phyloP scores from a whole-genome alignment of 768 basidiomycete species.

The Psilocybe cyanescens region DNA sequence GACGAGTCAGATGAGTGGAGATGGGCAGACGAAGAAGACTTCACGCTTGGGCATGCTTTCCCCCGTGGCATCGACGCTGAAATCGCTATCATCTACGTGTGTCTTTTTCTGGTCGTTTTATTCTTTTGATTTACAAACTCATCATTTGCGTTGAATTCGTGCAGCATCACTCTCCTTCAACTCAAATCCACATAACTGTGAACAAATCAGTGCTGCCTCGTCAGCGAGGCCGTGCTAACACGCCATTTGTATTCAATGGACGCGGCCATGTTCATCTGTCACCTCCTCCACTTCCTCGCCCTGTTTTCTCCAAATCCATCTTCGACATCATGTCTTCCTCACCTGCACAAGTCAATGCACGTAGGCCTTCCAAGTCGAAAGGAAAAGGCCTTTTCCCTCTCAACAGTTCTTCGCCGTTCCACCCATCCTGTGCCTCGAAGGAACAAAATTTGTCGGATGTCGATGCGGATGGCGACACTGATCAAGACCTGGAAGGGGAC shows the following conservation, averaged over 20 bases:
- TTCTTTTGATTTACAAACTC: neutral
- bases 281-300: slow-evolving; percentile 17
- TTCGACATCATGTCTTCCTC: neutral
- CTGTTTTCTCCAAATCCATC: neutral
- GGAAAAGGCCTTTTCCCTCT: too few relatives aligned
- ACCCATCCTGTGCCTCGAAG: neutral
- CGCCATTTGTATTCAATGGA: slow-evolving; percentile 63
- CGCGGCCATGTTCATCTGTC: slow-evolving; percentile 45
- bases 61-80: slow-evolving; percentile 43
- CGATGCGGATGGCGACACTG: slow-evolving; percentile 25
- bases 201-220: slow-evolving; percentile 52
- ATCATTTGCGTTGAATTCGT: neutral
- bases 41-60: slow-evolving; percentile 64
- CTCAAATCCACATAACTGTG: slow-evolving; percentile 65
- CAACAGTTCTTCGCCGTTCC: neutral
- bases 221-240: slow-evolving; percentile 63
- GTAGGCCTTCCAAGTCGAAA: neutral
- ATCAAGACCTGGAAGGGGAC: slow-evolving; percentile 24
- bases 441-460: slow-evolving; percentile 10
- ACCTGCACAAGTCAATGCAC: neutral
- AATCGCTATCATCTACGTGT: slow-evolving; percentile 66
- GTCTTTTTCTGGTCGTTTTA: slow-evolving; percentile 25
- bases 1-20: slow-evolving; percentile 50
- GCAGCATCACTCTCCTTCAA: slow-evolving; percentile 57
- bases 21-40: slow-evolving; percentile 76